A percentile compares a stretch with the other conserved stretches of the same genome.
Conservation (phyloP, 1,284 basidiomycete species). For the Rhodotorula sp. region DNA sequence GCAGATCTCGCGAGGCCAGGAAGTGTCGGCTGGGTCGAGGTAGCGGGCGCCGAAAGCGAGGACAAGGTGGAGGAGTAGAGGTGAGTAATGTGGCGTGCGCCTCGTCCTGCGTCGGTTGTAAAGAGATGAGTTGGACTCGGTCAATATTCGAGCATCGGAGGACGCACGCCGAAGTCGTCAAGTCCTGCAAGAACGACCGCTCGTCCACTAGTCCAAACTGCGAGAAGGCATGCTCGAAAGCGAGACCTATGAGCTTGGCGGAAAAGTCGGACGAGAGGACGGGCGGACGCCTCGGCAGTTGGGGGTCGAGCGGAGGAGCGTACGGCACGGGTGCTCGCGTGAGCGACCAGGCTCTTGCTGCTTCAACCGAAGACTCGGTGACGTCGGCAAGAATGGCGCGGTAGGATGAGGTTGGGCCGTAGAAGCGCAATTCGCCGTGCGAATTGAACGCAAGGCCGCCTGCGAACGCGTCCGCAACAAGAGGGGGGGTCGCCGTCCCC, state of each 20-base stretch:
- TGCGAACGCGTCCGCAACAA: not conserved
- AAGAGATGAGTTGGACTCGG: not conserved
- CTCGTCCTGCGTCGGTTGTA: not conserved
- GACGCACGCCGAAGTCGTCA: conserved; percentile 4
- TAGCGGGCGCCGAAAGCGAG: conserved; percentile 23
- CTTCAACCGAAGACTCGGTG: not conserved
- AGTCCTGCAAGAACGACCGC: conserved; percentile 11
- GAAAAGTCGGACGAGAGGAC: conserved; percentile 6
- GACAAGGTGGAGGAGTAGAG: conserved; percentile 19
- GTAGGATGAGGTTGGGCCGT: conserved; percentile 13
- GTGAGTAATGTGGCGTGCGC: conserved; percentile 14
- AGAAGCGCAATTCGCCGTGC: conserved; percentile 16
- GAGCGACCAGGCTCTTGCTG: conserved; percentile 18
- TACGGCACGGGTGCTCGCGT: conserved; percentile 24
- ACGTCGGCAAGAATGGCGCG: conserved; percentile 16
- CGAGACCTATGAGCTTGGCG: conserved; percentile 14
- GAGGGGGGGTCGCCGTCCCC: not conserved
- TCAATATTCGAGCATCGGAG: not conserved
- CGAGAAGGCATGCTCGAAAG: conserved; percentile 24
- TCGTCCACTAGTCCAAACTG: conserved; percentile 18
- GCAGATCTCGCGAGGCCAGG: conserved; percentile 9
- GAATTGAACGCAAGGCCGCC: not conserved
- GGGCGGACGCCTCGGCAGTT: conserved; percentile 10
- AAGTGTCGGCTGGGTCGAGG: conserved; percentile 8
- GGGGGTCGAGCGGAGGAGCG: conserved; percentile 14